Evolutionary conservation across 1,139 yeast species (phyloP).

Genomic region (Kurtzmaniella quercitrusa): DNA sequence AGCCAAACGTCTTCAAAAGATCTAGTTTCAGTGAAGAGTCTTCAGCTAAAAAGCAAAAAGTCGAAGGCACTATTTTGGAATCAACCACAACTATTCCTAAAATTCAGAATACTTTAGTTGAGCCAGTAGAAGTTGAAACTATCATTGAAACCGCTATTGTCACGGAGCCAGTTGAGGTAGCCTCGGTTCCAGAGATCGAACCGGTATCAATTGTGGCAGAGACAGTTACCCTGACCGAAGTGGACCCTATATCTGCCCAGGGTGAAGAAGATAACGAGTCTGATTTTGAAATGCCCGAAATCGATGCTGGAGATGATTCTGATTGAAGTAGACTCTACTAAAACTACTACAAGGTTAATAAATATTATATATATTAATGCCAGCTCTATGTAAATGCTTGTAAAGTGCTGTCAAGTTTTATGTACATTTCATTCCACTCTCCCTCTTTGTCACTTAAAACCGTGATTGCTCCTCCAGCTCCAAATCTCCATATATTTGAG

Average conservation of each 20-base stretch:
- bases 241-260: slow-evolving; percentile 5
- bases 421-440: slow-evolving; percentile 91
- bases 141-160: not conserved
- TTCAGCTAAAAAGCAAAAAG: slow-evolving; percentile 10
- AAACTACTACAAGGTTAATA: not conserved
- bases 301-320: slow-evolving; percentile 33
- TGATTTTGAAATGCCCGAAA: slow-evolving; percentile 57
- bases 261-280: slow-evolving; percentile 30
- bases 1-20: slow-evolving; percentile 13
- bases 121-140: not conserved
- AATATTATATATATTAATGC: slow-evolving; percentile 8
- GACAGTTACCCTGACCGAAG: no score
- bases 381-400: slow-evolving; percentile 45
- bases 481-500: slow-evolving; percentile 66
- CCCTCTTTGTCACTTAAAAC: slow-evolving; percentile 74
- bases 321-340: no score
- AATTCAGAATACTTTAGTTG: slow-evolving; percentile 2
- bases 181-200: not conserved
- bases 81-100: not conserved
- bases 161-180: not conserved
- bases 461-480: slow-evolving; percentile 98
- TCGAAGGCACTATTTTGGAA: slow-evolving; percentile 1
- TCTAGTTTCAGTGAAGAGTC: slow-evolving; percentile 4
- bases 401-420: slow-evolving; percentile 75
- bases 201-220: not conserved